Conservation (phyloP, 1,284 basidiomycete genomes). For the Cystobasidium pallidum region DNA sequence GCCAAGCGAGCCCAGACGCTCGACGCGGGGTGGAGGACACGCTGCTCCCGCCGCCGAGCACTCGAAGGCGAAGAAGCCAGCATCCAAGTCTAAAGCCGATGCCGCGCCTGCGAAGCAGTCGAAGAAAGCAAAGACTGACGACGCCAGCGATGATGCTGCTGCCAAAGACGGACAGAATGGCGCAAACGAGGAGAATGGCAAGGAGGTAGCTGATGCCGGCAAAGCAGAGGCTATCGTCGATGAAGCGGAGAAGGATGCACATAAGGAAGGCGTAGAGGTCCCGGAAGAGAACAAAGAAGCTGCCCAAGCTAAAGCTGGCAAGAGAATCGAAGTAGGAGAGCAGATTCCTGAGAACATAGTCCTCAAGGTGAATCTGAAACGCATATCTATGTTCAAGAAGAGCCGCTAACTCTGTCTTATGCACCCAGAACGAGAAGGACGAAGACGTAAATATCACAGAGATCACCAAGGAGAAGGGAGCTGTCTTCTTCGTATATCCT, state of each 20-base stretch:
- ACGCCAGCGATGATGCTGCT: conserved; percentile 7
- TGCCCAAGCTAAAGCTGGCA: conserved; percentile 8
- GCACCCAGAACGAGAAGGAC: conserved; percentile 39
- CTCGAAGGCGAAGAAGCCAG: conserved; percentile 14
- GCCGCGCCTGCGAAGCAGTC: conserved; percentile 6
- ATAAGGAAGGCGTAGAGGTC: conserved; percentile 29
- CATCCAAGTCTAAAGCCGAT: conserved; percentile 6
- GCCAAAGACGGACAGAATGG: conserved; percentile 6
- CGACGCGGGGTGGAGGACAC: conserved; percentile 34
- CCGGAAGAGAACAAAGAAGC: conserved; percentile 38
- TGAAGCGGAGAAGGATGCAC: conserved; percentile 20
- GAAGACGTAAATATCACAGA: conserved; percentile 42
- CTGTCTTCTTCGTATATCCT: conserved; percentile 49
- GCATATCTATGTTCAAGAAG: background rate
- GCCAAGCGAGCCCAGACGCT: conserved; percentile 23
- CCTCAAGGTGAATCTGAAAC: conserved; percentile 25
- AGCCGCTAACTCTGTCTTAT: background rate
- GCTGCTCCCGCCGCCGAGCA: conserved; percentile 25
- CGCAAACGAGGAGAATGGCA: background rate
- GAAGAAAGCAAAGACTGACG: conserved; percentile 43
- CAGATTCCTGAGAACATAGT: conserved; percentile 35
- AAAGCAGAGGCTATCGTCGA: conserved; percentile 14
- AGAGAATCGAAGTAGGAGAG: conserved; percentile 43
- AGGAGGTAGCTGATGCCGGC: background rate
- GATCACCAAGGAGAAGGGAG: conserved; percentile 42